phyloP scores from a whole-genome alignment of 2,329 filamentous ascomycete genomes.

The Cladobotryum mycophilum region DNA sequence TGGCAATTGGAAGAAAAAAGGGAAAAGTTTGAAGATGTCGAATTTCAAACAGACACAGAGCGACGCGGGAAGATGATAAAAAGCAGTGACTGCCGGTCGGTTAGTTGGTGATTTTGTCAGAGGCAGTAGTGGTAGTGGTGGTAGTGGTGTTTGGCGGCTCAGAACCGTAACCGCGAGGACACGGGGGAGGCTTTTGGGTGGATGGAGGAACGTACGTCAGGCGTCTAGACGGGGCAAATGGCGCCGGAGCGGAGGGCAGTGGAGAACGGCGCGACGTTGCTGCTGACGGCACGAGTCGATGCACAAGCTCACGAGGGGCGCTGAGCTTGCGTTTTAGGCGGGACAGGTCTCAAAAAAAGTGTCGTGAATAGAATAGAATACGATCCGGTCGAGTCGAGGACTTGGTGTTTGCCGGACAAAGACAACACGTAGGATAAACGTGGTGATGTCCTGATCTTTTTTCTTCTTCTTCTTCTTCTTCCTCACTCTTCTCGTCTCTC shows the following conservation, averaged over 20 bases:
- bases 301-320: constrained; percentile 8
- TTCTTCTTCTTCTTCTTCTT: background rate
- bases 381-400: background rate
- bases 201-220: constrained; percentile 13
- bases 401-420: too few species aligned
- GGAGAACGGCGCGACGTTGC: constrained; percentile 10
- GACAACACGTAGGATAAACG: background rate
- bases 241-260: constrained; percentile 11
- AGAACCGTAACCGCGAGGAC: constrained; percentile 8
- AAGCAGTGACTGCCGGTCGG: background rate
- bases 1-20: too few species aligned
- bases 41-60: background rate
- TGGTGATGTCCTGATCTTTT: background rate
- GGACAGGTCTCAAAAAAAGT: too few species aligned
- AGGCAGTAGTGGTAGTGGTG: constrained; percentile 4
- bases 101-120: constrained; percentile 6
- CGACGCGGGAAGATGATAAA: background rate
- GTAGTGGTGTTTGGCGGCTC: constrained; percentile 3
- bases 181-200: constrained; percentile 11
- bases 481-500: background rate
- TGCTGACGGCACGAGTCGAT: constrained; percentile 11
- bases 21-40: background rate
- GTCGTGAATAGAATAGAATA: background rate
- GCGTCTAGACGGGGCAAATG: constrained; percentile 5
- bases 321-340: background rate